Evolutionary conservation across 768 basidiomycete species (phyloP).

Genomic region (Psilocybe sp.): DNA sequence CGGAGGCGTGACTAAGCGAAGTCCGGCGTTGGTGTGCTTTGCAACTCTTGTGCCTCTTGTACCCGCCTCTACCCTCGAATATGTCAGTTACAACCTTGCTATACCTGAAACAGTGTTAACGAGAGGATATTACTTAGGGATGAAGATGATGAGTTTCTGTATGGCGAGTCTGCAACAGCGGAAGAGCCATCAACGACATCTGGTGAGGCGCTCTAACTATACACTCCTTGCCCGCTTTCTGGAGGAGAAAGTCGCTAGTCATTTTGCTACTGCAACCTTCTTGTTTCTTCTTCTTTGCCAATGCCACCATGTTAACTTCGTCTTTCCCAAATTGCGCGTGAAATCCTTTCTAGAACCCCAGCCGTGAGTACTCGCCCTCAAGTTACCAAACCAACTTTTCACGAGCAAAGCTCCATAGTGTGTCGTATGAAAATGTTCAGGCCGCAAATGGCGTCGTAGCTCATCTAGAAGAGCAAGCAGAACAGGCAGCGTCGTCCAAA

Average conservation of each 20-base stretch:
- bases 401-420: conserved; percentile 22
- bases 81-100: not conserved
- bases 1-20: no score
- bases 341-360: conserved; percentile 46
- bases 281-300: conserved; percentile 26
- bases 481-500: not conserved
- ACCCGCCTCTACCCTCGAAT: not conserved
- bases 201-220: conserved; percentile 41
- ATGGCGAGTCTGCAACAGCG: conserved; percentile 50
- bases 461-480: conserved; percentile 46
- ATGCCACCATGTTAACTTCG: conserved; percentile 41
- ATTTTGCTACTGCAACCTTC: conserved; percentile 25
- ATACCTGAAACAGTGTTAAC: not conserved
- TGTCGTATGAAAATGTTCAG: conserved; percentile 38
- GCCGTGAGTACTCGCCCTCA: conserved; percentile 51
- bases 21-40: no score
- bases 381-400: conserved; percentile 13
- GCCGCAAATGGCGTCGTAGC: conserved; percentile 48
- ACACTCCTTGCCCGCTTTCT: conserved; percentile 8
- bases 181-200: conserved; percentile 33
- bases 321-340: conserved; percentile 33
- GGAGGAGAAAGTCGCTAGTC: conserved; percentile 1
- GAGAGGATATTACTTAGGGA: conserved; percentile 41
- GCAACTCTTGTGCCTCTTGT: no score
- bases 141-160: conserved; percentile 81